These are phyloP conservation scores for Aaosphaeria pasadenensis DNA, from an alignment of 2,329 filamentous ascomycete species.

Conservation along the genomic window DNA sequence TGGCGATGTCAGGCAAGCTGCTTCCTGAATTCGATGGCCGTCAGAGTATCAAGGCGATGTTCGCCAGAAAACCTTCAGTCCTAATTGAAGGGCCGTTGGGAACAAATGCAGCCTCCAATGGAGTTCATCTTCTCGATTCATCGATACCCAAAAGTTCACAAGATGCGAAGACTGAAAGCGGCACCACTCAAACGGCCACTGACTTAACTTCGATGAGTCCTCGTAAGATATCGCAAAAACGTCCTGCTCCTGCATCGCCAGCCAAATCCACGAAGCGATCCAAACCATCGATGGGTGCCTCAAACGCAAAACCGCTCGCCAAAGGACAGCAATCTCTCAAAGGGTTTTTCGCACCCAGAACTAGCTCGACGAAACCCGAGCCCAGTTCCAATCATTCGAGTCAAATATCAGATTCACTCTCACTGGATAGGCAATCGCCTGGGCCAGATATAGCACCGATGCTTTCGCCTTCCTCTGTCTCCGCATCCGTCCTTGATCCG, in stretches of 20 bases:
- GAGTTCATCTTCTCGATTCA: background rate
- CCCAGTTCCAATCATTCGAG: constrained; percentile 2
- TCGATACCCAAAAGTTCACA: background rate
- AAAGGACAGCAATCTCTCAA: constrained; percentile 64
- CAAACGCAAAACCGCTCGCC: constrained; percentile 14
- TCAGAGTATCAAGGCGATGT: constrained; percentile 91
- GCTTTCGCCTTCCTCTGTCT: constrained; percentile 1
- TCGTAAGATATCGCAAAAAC: constrained; percentile 28
- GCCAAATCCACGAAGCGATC: constrained; percentile 45
- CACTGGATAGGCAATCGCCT: no score
- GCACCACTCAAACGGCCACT: background rate
- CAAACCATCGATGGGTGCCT: constrained; percentile 41
- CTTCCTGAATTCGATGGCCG: constrained; percentile 86
- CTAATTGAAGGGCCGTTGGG: background rate
- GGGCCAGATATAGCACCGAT: background rate
- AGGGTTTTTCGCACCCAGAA: constrained; percentile 63
- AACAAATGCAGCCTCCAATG: no score
- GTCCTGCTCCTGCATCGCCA: constrained; percentile 16
- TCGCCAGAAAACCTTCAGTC: constrained; percentile 47
- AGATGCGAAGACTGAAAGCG: background rate
- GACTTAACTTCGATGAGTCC: constrained; percentile 1
- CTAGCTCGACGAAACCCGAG: constrained; percentile 1
- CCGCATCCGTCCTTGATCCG: constrained; percentile 1
- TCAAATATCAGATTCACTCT: background rate
- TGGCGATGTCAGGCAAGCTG: constrained; percentile 75